Conservation (phyloP, 163 green algal species). For the Prototheca cutis region DNA sequence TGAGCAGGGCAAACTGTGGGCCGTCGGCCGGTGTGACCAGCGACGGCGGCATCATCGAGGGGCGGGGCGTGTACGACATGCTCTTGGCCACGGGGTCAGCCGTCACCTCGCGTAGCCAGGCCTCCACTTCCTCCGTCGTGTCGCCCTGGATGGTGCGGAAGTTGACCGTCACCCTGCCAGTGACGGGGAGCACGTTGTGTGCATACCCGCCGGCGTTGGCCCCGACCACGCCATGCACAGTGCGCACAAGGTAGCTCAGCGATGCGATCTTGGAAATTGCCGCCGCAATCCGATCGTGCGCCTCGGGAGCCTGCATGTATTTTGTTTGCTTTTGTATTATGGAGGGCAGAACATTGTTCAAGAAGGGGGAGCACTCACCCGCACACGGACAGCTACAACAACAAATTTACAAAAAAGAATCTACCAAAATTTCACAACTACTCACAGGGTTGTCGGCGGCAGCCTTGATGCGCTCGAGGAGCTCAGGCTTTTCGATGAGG, state of each 20-base stretch:
- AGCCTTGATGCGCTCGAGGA: constrained; percentile 3
- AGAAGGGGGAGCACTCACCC: too few species aligned
- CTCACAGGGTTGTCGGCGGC: too few species aligned
- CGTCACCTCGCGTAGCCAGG: not conserved
- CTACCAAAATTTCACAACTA: too few species aligned
- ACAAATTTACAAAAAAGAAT: too few species aligned
- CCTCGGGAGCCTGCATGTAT: too few species aligned
- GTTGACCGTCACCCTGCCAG: constrained; percentile 17
- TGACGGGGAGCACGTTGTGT: constrained; percentile 20
- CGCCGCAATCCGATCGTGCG: too few species aligned
- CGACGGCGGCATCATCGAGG: not conserved
- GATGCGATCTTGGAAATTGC: not conserved
- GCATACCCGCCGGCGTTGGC: constrained; percentile 13
- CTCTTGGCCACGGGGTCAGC: not conserved
- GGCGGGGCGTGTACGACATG: not conserved
- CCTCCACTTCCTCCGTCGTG: not conserved
- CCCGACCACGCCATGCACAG: constrained; percentile 16
- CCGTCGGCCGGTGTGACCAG: constrained; percentile 9
- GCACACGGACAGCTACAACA: too few species aligned
- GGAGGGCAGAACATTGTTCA: too few species aligned
- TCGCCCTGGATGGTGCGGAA: constrained; percentile 14
- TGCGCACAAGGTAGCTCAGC: constrained; percentile 14
- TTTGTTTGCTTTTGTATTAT: too few species aligned
- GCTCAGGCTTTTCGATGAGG: not conserved
- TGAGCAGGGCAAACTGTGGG: constrained; percentile 11